Evolutionary conservation across 169 alveolate genomes (phyloP), one percentile per base, ranked within the genome.

Genomic region (Plasmodium berghei): DNA sequence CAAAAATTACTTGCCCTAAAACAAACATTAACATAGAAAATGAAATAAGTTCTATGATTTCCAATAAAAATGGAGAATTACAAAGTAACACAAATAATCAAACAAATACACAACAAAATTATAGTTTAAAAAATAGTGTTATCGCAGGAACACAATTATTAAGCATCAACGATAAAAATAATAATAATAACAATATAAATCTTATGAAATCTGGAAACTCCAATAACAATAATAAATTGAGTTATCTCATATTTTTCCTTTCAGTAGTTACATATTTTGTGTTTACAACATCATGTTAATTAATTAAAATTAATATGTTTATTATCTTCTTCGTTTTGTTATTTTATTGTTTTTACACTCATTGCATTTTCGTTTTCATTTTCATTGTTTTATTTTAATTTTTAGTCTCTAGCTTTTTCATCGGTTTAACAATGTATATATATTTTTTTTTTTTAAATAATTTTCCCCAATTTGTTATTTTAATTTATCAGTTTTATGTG

Each of bases 1-100:
- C 73, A 69, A 83, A 67, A 56, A 69, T 83, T 55, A 85, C 67
- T 55, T 83, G 90, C 63, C 86, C 85, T 9, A 45, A 49, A 61
- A 83, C 86, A 54, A 28, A 83, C n/a, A 54, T 20, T 9, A 20
- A 6, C 20, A 34, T 83, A 69, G 90, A 83, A 69, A 83, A 83
- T 28, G 77, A 61, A 71, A 22, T 83, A n/a, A 67, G 66, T 16
- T 34, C 46, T 34, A 16, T 63, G 42, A 72, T 72, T 61, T 22
- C 48, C 24, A 18, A 61, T 72, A 63, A 58, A 62, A 18, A 10
- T 20, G 24, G 6, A 42, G 45, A 45, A 73, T 18, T 46, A 28
- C 70, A 46, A 22, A 18, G 22, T 12, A 58, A 52, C 16, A 26
- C 26, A 74, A 34, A 9, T 18, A 42, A 56, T 62, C 9, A 26